phyloP scores from a whole-genome alignment of 78 protist genomes.

The Dictyostelium firmibasis region DNA sequence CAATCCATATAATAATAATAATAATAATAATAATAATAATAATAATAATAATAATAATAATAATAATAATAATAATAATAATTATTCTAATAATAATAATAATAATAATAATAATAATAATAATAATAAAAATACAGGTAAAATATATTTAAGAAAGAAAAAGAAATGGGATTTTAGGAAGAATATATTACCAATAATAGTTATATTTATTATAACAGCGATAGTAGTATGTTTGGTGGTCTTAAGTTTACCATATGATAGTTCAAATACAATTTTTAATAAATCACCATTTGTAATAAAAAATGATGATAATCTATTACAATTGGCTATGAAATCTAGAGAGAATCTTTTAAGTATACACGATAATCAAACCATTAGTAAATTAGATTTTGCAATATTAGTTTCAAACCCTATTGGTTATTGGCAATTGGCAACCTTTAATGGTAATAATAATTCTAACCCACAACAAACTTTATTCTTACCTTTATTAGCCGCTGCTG shows the following conservation, averaged over 20 bases:
- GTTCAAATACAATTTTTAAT: not conserved
- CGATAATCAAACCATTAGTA: not conserved
- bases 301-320: not conserved
- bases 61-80: not conserved
- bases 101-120: not conserved
- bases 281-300: slow-evolving; percentile 31
- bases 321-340: slow-evolving; percentile 14
- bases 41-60: not conserved
- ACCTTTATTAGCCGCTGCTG: slow-evolving; percentile 61
- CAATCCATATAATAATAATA: not conserved
- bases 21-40: not conserved
- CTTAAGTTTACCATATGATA: slow-evolving; percentile 22
- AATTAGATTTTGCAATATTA: slow-evolving; percentile 34
- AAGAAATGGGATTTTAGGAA: slow-evolving; percentile 13
- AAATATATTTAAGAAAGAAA: slow-evolving; percentile 2
- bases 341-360: slow-evolving; percentile 20
- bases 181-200: slow-evolving; percentile 33
- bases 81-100: not conserved
- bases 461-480: slow-evolving; percentile 23
- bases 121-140: not conserved
- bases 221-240: slow-evolving; percentile 5
- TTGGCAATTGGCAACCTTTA: slow-evolving; percentile 64
- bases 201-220: not conserved
- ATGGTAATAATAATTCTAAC: slow-evolving; percentile 23
- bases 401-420: slow-evolving; percentile 50